Evolutionary conservation across 116 monocot species (phyloP).

Genomic region (Cymodocea nodosa): DNA sequence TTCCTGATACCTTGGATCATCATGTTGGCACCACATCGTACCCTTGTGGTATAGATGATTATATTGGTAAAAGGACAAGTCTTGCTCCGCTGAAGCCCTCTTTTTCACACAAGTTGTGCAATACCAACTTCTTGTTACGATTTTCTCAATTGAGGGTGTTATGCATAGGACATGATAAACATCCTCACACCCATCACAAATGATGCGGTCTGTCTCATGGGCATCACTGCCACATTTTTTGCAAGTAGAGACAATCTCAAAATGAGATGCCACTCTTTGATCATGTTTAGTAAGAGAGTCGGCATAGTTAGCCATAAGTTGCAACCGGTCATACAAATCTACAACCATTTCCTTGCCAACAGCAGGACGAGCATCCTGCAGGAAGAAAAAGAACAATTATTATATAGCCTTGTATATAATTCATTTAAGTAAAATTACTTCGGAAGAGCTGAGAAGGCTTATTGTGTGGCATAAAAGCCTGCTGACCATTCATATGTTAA

Average conservation of each 20-base stretch:
- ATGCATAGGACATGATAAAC: constrained; percentile 47
- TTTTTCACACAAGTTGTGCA: constrained; percentile 30
- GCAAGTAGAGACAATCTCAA: constrained; percentile 29
- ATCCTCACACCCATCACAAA: constrained; percentile 53
- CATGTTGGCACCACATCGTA: constrained; percentile 47
- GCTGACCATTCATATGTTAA: neutral
- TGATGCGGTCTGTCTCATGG: constrained; percentile 24
- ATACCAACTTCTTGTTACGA: constrained; percentile 37
- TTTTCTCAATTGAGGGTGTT: constrained; percentile 19
- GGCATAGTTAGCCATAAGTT: constrained; percentile 7
- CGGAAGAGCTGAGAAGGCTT: neutral
- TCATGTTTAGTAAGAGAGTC: constrained; percentile 33
- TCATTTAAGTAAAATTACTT: too few relatives aligned
- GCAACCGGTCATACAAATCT: neutral
- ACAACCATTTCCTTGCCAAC: neutral
- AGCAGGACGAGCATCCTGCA: neutral
- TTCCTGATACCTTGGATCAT: constrained; percentile 11
- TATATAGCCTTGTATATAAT: neutral
- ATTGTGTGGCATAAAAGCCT: neutral
- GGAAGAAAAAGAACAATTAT: neutral
- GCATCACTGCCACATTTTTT: constrained; percentile 43
- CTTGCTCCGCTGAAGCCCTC: constrained; percentile 6
- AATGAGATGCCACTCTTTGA: constrained; percentile 32
- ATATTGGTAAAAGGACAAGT: constrained; percentile 5
- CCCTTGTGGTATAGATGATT: constrained; percentile 44